Base-by-base conservation (phyloP, 2,329 filamentous ascomycete genomes). In the Zarea fungicola region DNA sequence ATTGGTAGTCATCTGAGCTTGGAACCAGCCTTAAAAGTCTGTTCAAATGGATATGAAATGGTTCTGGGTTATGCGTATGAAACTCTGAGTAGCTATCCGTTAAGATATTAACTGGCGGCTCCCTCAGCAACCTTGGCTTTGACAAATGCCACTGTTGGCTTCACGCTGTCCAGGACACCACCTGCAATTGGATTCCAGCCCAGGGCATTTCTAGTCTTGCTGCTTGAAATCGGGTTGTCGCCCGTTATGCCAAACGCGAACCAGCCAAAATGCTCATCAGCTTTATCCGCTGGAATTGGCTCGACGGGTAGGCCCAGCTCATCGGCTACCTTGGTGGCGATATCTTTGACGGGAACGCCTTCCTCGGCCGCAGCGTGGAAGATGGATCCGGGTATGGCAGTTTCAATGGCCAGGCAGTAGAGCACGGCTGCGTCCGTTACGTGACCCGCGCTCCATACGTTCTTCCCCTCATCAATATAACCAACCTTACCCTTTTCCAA, bases 301-400 rank as follows among this genome's bases (percentile, higher is more conserved):
- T 54, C 55, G 9, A 64, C 59, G 1, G 62, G 65, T 7, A 72
- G 21, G 5, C 57, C 55, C n/a, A 70, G 51, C 5, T 57, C 54
- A 45, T 64, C 56, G n/a, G 67, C 67, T 18, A 73, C 58, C 4
- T 60, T 56, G 6, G 46, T 54, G 6, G 63, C 61, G 37, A 72
- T 63, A 6, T 68, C 64, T 50, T 65, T 68, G 40, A 65, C 50
- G 1, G 54, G 40, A 0, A 72, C 59, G 11, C 56, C 63, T 31
- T 69, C 60, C 34, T 71, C 64, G 0, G 54, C 65, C 16, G 65
- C 60, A 8, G 60, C 65, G 54, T 74, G 68, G 49, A 63, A 70
- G 3, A 58, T 56, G 3, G 60, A 53, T 0, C 69, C 68, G 2
- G 65, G 56, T 7, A 32, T 41, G 3, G 59, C 69, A 48, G 66